A percentile compares a stretch with the other conserved stretches of the same genome.
Evolutionary conservation across 495 filamentous ascomycete species (phyloP).

Genomic region (Amorphotheca resinae): DNA sequence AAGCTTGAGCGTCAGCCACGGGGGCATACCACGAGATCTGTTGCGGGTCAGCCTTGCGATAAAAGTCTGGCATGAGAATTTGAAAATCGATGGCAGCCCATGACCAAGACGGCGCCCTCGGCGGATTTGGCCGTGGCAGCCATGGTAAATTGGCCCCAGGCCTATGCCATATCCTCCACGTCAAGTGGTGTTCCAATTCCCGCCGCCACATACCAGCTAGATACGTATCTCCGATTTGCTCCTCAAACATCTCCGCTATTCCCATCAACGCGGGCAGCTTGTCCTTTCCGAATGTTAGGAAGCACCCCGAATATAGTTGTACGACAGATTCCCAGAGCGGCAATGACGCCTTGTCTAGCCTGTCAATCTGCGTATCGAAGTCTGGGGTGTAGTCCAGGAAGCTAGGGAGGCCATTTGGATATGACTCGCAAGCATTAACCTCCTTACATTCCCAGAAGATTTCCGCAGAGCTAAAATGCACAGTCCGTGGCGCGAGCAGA

Average conservation of each 20-base stretch:
- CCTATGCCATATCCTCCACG: too few relatives aligned
- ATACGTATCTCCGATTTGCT: background rate
- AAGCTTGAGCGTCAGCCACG: too few relatives aligned
- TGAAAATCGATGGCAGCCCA: too few relatives aligned
- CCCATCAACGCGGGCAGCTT: background rate
- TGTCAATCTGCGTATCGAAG: background rate
- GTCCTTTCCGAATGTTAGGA: background rate
- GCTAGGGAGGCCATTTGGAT: background rate
- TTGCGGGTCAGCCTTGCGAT: too few relatives aligned
- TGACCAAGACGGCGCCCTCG: too few relatives aligned
- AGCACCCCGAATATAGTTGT: background rate
- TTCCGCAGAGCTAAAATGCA: constrained; percentile 19
- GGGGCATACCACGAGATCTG: too few relatives aligned
- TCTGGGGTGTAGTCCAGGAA: background rate
- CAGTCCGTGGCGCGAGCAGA: constrained; percentile 17
- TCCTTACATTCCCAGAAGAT: constrained; percentile 23
- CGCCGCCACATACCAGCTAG: background rate
- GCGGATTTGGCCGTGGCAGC: too few relatives aligned
- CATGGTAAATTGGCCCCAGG: too few relatives aligned
- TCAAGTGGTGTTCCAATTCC: background rate
- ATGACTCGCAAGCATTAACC: background rate
- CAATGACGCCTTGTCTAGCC: background rate
- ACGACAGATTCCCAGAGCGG: background rate
- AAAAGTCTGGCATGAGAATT: too few relatives aligned
- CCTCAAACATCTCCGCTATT: background rate